Conservation (phyloP, 208 protist species). For the Phytomonas sp. region DNA sequence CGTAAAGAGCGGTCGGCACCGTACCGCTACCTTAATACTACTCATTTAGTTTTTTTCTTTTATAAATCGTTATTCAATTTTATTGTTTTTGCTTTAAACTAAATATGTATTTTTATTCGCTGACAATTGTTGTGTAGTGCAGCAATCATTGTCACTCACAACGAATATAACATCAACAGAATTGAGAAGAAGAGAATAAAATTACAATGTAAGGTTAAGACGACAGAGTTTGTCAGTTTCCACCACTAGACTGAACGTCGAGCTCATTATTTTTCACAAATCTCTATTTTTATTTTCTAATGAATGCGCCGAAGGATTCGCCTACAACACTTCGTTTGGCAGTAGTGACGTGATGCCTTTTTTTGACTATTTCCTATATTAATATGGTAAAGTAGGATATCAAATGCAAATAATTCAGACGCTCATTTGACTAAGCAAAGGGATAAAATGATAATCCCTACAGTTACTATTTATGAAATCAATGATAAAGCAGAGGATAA, state of each 20-base stretch:
- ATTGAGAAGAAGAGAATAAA: neutral
- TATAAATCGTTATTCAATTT: neutral
- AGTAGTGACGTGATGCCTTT: too few species aligned
- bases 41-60: constrained; percentile 27
- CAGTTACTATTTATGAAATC: neutral
- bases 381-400: neutral
- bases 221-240: neutral
- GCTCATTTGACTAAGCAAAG: neutral
- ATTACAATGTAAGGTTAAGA: neutral
- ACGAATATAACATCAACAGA: neutral
- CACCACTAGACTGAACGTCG: neutral
- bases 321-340: too few species aligned
- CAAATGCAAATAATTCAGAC: neutral
- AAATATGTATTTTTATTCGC: neutral
- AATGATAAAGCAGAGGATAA: neutral
- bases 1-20: constrained; percentile 76
- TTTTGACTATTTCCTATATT: too few species aligned
- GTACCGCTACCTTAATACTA: constrained; percentile 84
- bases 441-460: neutral
- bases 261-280: too few species aligned
- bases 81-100: constrained; percentile 3
- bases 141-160: neutral
- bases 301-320: too few species aligned
- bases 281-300: too few species aligned
- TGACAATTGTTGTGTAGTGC: neutral